Percentiles rank a stretch among this genome's conserved stretches.
These are phyloP conservation scores for Sporothrix humicola DNA, from an alignment of 2,329 filamentous ascomycete species.

Conservation along the genomic window DNA sequence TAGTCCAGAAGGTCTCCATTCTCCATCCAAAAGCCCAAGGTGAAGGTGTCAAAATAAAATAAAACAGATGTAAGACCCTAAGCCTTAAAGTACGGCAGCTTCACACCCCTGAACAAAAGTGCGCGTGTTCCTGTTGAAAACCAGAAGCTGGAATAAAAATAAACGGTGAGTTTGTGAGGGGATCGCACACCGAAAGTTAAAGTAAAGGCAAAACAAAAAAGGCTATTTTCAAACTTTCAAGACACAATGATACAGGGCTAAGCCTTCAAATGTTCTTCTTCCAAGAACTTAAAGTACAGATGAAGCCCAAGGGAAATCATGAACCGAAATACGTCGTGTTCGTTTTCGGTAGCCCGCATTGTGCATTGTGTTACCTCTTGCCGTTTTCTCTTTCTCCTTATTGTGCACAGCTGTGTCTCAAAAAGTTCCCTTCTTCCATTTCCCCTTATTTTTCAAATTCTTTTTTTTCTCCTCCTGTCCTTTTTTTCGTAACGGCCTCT, in stretches of 20 bases:
- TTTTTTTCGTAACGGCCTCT: too few relatives aligned
- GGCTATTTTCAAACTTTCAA: neutral
- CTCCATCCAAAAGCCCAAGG: neutral
- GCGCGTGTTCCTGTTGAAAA: neutral
- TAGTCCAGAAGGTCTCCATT: slow-evolving; percentile 2
- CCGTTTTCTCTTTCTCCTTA: too few relatives aligned
- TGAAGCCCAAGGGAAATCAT: neutral
- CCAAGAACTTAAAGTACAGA: neutral
- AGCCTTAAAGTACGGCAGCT: neutral
- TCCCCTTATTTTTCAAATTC: neutral
- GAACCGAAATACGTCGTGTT: slow-evolving; percentile 21
- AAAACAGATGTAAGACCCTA: neutral
- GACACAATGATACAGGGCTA: neutral
- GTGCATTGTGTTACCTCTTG: neutral
- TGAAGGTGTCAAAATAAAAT: neutral
- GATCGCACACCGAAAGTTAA: neutral
- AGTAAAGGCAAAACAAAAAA: neutral
- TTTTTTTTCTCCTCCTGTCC: neutral
- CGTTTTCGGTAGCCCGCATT: slow-evolving; percentile 2
- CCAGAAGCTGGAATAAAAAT: neutral
- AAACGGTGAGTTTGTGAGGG: too few relatives aligned
- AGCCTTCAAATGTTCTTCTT: neutral
- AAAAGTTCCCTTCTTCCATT: neutral
- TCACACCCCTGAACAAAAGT: neutral
- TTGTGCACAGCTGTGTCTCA: too few relatives aligned